phyloP scores from a whole-genome alignment of 371 early-diverging fungal genomes.

The Coemansia sp. region DNA sequence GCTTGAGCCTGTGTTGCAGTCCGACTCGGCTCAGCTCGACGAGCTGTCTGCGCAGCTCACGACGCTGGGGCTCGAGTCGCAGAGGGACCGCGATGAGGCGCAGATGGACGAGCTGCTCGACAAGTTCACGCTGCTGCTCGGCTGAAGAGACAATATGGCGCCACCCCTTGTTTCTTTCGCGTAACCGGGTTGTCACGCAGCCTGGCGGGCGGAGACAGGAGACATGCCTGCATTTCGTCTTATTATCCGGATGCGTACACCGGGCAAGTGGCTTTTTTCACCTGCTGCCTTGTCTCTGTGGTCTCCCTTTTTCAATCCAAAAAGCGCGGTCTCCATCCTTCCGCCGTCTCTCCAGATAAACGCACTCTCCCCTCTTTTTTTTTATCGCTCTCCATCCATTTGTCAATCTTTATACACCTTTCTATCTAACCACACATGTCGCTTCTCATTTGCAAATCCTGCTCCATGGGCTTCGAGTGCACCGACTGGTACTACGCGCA shows the following conservation, averaged over 20 bases:
- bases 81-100: conserved; percentile 15
- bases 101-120: conserved; percentile 31
- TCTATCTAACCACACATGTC: neutral
- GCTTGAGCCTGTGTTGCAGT: neutral
- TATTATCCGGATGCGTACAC: too few relatives aligned
- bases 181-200: too few relatives aligned
- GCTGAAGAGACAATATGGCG: neutral
- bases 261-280: too few relatives aligned
- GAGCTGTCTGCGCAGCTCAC: conserved; percentile 29
- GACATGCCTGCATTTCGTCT: too few relatives aligned
- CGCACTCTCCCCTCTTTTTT: too few relatives aligned
- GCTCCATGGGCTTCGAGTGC: conserved; percentile 39
- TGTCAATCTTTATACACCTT: neutral
- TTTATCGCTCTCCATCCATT: neutral
- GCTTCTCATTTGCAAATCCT: conserved; percentile 19
- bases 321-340: too few relatives aligned
- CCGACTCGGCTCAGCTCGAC: conserved; percentile 24
- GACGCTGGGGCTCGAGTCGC: conserved; percentile 17
- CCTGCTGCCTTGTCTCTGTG: too few relatives aligned
- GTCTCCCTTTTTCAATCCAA: too few relatives aligned
- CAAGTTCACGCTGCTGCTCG: conserved; percentile 27
- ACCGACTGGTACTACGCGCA: conserved; percentile 45
- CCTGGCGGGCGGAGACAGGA: too few relatives aligned
- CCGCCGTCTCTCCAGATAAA: too few relatives aligned
- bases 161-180: too few relatives aligned